Evolutionary conservation across 805 yeast genomes (phyloP).

Genomic region (Kuraishia capsulata): DNA sequence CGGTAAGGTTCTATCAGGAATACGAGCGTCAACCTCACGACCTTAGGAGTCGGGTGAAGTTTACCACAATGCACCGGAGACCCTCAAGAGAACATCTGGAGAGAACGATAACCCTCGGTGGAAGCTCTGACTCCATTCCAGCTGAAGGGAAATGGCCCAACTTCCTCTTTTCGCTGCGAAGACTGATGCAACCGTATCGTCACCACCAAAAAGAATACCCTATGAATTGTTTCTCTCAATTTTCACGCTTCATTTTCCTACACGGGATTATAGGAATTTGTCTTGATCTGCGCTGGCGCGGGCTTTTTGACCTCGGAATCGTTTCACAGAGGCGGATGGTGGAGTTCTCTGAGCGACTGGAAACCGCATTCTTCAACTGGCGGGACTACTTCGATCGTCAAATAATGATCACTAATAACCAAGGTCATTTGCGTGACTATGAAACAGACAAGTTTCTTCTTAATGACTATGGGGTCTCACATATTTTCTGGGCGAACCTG

Average conservation of each 20-base stretch:
- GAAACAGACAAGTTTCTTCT: conserved; percentile 4
- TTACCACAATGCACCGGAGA: background rate
- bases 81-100: conserved; percentile 1
- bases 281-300: conserved; percentile 23
- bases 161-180: conserved; percentile 22
- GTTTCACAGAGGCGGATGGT: conserved; percentile 21
- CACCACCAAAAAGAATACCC: conserved; percentile 22
- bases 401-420: conserved; percentile 14
- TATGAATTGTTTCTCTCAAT: conserved; percentile 25
- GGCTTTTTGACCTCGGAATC: conserved; percentile 22
- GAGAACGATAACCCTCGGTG: conserved; percentile 7
- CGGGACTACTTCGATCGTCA: conserved; percentile 26
- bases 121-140: conserved; percentile 11
- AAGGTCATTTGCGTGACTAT: conserved; percentile 4
- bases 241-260: conserved; percentile 25
- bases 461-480: conserved; percentile 24
- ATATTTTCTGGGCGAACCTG: conserved; percentile 24
- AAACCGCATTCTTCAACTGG: conserved; percentile 25
- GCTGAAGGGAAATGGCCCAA: conserved; percentile 25
- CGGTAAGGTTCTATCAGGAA: conserved; percentile 13
- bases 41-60: conserved; percentile 4
- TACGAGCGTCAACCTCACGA: conserved; percentile 19
- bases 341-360: conserved; percentile 20
- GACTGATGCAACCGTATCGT: conserved; percentile 21
- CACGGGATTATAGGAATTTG: conserved; percentile 26